A percentile compares a stretch with the other conserved stretches of the same genome.
Conservation (phyloP, 2,329 filamentous ascomycete genomes). For the Epichloe uncinata region DNA sequence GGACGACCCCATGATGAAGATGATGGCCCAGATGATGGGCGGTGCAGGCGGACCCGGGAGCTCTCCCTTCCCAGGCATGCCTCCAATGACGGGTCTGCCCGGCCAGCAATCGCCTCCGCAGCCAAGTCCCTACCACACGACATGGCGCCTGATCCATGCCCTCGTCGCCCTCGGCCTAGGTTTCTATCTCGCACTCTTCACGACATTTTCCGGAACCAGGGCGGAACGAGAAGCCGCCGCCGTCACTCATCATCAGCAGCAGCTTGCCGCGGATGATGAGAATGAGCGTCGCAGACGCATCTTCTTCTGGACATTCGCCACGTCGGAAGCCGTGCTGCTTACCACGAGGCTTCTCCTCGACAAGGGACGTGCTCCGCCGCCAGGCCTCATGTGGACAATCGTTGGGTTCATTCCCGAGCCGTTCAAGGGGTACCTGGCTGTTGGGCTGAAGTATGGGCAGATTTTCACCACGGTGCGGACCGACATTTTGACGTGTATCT, state of each 20-base stretch:
- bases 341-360: slow-evolving; percentile 60
- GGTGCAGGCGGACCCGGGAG: slow-evolving; percentile 23
- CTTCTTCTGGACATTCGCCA: slow-evolving; percentile 73
- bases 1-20: slow-evolving; percentile 39
- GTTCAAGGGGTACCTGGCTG: slow-evolving; percentile 46
- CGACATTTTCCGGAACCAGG: slow-evolving; percentile 55
- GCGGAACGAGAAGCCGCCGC: slow-evolving; percentile 38
- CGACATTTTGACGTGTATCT: slow-evolving; percentile 65
- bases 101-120: slow-evolving; percentile 20
- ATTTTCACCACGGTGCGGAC: slow-evolving; percentile 59
- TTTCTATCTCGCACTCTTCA: slow-evolving; percentile 54
- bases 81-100: slow-evolving; percentile 29
- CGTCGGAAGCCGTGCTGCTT: slow-evolving; percentile 59
- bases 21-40: slow-evolving; percentile 61
- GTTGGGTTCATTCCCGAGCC: slow-evolving; percentile 53
- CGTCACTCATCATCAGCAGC: slow-evolving; percentile 14
- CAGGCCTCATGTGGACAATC: slow-evolving; percentile 50
- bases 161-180: slow-evolving; percentile 57
- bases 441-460: slow-evolving; percentile 51
- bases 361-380: slow-evolving; percentile 40
- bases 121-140: slow-evolving; percentile 26
- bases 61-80: slow-evolving; percentile 23
- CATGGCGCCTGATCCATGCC: slow-evolving; percentile 65
- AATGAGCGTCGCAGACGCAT: slow-evolving; percentile 20
- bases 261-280: slow-evolving; percentile 15